phyloP scores from a whole-genome alignment of 116 monocot genomes.

The Posidonia oceanica region DNA sequence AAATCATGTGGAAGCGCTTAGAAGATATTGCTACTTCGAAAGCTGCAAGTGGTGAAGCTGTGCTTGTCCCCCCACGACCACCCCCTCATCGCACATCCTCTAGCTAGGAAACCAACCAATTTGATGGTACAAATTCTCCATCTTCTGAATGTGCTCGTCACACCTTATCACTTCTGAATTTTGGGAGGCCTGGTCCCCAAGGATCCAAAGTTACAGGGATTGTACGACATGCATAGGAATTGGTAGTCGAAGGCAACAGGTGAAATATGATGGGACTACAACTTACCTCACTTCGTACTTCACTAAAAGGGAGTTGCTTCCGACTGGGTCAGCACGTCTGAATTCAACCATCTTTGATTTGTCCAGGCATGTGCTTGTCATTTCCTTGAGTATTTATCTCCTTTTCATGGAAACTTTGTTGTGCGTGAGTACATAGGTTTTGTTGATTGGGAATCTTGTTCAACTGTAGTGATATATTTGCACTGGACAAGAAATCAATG shows the following conservation, averaged over 20 bases:
- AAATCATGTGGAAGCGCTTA: slow-evolving; percentile 32
- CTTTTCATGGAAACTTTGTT: neutral
- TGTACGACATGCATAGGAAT: too few species aligned
- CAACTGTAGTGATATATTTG: neutral
- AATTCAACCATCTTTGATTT: neutral
- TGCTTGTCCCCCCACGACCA: slow-evolving; percentile 11
- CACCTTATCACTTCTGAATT: neutral
- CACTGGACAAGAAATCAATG: slow-evolving; percentile 2
- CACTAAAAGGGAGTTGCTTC: too few species aligned
- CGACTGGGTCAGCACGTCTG: neutral
- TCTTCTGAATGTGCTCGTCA: neutral
- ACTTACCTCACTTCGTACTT: too few species aligned
- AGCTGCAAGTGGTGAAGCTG: slow-evolving; percentile 21
- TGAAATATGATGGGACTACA: neutral
- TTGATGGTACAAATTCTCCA: neutral
- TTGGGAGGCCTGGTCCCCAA: neutral
- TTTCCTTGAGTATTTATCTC: neutral
- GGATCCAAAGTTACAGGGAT: too few species aligned
- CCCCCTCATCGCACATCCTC: neutral
- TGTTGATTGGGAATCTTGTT: neutral
- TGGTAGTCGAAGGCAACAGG: neutral
- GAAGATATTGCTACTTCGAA: slow-evolving; percentile 37
- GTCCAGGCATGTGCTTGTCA: neutral
- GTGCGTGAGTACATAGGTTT: neutral
- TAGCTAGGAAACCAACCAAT: slow-evolving; percentile 4